These are phyloP conservation scores for Globisporangium spinosum DNA, from an alignment of 352 stramenopile species.

Conservation along the genomic window DNA sequence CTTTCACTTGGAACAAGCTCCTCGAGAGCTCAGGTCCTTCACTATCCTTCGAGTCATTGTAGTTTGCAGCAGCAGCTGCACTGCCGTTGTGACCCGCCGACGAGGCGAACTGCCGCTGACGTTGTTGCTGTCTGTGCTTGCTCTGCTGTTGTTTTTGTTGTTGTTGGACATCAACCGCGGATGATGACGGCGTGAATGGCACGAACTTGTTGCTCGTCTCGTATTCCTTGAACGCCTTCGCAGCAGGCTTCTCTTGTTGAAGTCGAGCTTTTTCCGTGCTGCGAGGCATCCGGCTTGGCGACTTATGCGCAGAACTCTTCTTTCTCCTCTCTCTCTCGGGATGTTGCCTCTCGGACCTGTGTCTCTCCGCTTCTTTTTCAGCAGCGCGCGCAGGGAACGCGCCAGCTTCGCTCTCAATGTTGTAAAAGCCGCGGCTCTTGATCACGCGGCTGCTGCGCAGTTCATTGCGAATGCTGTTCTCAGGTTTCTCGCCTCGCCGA, in stretches of 20 bases:
- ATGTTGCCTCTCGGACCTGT: background rate
- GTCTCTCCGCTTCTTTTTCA: background rate
- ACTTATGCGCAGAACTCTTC: background rate
- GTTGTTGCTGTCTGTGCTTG: constrained; percentile 15
- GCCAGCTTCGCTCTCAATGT: constrained; percentile 33
- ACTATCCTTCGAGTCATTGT: constrained; percentile 4
- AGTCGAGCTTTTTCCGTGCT: constrained; percentile 1
- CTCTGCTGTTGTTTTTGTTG: background rate
- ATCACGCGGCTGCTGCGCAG: constrained; percentile 66
- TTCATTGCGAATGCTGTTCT: background rate
- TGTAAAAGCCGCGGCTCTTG: constrained; percentile 74
- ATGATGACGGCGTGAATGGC: constrained; percentile 2
- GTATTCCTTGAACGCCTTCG: background rate
- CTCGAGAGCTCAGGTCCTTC: constrained; percentile 23
- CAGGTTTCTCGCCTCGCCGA: constrained; percentile 11
- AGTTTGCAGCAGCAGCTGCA: background rate
- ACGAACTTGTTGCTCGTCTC: background rate
- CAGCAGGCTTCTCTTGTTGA: background rate
- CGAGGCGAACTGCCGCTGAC: constrained; percentile 11
- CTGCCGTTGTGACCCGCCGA: background rate
- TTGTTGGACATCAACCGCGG: background rate
- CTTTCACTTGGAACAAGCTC: constrained; percentile 66
- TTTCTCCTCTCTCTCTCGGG: background rate
- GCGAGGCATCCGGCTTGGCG: constrained; percentile 1
- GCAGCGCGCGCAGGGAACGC: constrained; percentile 11